Percentiles rank a stretch among this genome's conserved stretches.
Conservation (phyloP, 2,329 filamentous ascomycete genomes). For the Pseudopyricularia javanii region DNA sequence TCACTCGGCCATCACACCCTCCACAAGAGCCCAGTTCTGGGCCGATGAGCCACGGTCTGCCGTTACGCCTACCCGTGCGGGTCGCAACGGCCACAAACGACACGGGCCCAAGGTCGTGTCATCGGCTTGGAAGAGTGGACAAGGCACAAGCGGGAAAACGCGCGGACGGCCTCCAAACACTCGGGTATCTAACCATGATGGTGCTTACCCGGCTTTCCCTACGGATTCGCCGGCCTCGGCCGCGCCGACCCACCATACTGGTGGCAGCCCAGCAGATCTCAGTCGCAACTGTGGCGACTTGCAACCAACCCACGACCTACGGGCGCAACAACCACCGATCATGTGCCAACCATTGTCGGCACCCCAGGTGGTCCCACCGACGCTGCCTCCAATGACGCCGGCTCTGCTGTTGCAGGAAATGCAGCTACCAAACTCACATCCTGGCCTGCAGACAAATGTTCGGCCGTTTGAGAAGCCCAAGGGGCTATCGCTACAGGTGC, state of each 20-base stretch:
- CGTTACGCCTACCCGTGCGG: constrained; percentile 51
- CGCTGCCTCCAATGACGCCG: not conserved
- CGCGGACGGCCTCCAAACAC: constrained; percentile 71
- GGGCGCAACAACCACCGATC: not conserved
- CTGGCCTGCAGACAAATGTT: not conserved
- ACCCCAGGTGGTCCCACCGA: not conserved
- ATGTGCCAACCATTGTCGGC: not conserved
- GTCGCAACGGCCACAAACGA: constrained; percentile 37
- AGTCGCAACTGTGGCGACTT: not conserved
- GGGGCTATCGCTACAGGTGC: constrained; percentile 49
- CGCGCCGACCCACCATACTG: not conserved
- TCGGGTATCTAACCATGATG: constrained; percentile 35
- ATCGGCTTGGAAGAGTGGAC: constrained; percentile 70
- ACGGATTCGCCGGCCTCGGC: constrained; percentile 26
- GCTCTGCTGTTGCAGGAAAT: constrained; percentile 2
- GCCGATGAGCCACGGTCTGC: constrained; percentile 64
- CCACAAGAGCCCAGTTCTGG: constrained; percentile 39
- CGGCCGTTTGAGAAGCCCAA: constrained; percentile 20
- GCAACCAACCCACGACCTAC: not conserved
- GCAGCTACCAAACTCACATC: constrained; percentile 5
- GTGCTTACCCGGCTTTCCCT: constrained; percentile 58
- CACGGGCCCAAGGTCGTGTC: constrained; percentile 79
- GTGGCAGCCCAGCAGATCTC: not conserved
- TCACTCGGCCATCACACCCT: constrained; percentile 65
- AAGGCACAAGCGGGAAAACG: constrained; percentile 54